A percentile compares a stretch with the other conserved stretches of the same genome.
Conservation (phyloP, 371 early-diverging fungal species). For the Mucor circinelloides region DNA sequence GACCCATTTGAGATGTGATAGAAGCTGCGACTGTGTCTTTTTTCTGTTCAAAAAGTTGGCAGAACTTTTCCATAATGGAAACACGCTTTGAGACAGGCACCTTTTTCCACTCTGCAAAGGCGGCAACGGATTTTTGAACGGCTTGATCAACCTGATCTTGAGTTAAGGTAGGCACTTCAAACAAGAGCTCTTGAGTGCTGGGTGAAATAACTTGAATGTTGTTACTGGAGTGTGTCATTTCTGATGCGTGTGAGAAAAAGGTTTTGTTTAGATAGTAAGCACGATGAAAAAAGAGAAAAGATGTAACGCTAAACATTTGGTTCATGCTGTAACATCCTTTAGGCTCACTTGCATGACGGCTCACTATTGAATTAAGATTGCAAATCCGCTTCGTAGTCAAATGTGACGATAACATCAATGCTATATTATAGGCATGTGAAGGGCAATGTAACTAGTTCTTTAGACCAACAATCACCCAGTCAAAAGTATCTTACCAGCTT, state of each 20-base stretch:
- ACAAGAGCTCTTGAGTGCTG: slow-evolving; percentile 31
- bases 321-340: background rate
- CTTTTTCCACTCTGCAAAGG: slow-evolving; percentile 57
- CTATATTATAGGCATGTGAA: no score
- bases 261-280: background rate
- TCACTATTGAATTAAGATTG: background rate
- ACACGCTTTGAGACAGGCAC: slow-evolving; percentile 61
- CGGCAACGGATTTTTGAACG: slow-evolving; percentile 45
- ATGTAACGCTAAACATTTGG: background rate
- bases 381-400: background rate
- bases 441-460: no score
- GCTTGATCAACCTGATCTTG: slow-evolving; percentile 47
- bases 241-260: background rate
- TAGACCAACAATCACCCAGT: no score
- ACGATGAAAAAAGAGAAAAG: background rate
- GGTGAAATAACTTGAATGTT: slow-evolving; percentile 45
- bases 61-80: slow-evolving; percentile 55
- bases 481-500: no score
- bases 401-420: background rate
- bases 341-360: slow-evolving; percentile 1
- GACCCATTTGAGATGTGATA: slow-evolving; percentile 74
- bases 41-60: slow-evolving; percentile 58
- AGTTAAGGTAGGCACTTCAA: slow-evolving; percentile 34
- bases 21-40: slow-evolving; percentile 65
- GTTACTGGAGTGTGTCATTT: slow-evolving; percentile 2